phyloP scores from a whole-genome alignment of 2,329 filamentous ascomycete genomes.

The Zymoseptoria ardabiliae region DNA sequence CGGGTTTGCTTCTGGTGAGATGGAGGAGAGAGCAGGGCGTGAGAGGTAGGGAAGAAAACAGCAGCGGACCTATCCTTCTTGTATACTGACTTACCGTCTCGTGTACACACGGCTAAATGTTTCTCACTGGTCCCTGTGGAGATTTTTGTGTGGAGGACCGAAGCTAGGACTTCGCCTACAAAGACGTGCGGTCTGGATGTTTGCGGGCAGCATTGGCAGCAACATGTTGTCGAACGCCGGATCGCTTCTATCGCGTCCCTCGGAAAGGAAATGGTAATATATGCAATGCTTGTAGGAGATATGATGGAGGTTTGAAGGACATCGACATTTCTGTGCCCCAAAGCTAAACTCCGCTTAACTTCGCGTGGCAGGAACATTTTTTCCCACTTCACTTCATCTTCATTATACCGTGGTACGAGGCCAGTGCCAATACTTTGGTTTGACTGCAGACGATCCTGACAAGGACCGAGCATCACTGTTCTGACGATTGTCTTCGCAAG shows the following conservation, averaged over 20 bases:
- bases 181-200: neutral
- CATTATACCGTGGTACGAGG: neutral
- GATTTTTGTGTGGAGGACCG: neutral
- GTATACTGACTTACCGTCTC: neutral
- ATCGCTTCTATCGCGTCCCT: neutral
- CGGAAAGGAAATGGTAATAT: neutral
- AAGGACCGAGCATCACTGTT: too few species aligned
- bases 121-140: neutral
- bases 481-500: neutral
- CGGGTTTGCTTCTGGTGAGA: too few species aligned
- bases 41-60: neutral
- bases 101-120: neutral
- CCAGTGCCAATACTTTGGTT: neutral
- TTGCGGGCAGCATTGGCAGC: neutral
- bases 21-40: neutral
- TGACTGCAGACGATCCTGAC: neutral
- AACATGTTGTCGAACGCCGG: neutral
- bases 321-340: neutral
- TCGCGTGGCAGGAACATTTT: neutral
- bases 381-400: neutral
- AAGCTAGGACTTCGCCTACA: neutral
- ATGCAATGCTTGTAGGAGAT: neutral
- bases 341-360: neutral
- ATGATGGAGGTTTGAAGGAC: neutral
- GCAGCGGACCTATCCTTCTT: neutral